Evolutionary conservation across 2,329 filamentous ascomycete species (phyloP), one percentile per base, ranked within the genome.

Genomic region (Ophiostoma montium): DNA sequence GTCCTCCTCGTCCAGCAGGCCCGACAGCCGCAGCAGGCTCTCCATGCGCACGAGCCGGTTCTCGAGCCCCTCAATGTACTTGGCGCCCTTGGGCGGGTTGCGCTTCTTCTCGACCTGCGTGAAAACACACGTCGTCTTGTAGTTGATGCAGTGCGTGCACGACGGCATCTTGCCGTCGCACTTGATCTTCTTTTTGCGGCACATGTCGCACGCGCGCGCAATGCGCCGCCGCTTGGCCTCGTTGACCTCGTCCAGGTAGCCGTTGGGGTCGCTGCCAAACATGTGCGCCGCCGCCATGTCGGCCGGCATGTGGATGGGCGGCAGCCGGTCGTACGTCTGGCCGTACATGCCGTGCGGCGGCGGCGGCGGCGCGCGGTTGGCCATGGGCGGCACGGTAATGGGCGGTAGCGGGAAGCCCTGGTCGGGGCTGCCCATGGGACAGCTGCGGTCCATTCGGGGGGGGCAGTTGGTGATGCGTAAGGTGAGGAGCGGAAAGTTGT

Each of bases 31-130:
- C 56, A 96, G 67, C 51, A 98, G 68, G 54, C 86, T 89, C 68
- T 98, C 90, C 89, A 98, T 95, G 56, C 92, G 82, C n/a, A 83
- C 86, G 32, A 96, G 70, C 16, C 92, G 80, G 62, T 96, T 96
- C 67, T 98, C 90, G 44, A 98, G 74, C 12, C 89, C 89, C 65
- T 96, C 90, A 57, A 96, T 95, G 63, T 98, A 98, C 66, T 96
- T 96, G 49, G 92, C 92, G 52, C 88, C 92, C 90, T 72, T 98
- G 1, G 90, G 92, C 48, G 92, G 90, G 64, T 85, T 92, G 52
- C 92, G 78, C 74, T 98, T 98, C 80, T 98, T 98, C 70, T 98
- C 92, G 35, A 96, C 89, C 63, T 95, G 88, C 1, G 92, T 96
- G 62, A 96, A 96, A 58, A 95, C 78, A 65, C 90, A 98, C 59